Base-by-base conservation (phyloP, 331 rosid genomes). In the Dryas integrifolia region DNA sequence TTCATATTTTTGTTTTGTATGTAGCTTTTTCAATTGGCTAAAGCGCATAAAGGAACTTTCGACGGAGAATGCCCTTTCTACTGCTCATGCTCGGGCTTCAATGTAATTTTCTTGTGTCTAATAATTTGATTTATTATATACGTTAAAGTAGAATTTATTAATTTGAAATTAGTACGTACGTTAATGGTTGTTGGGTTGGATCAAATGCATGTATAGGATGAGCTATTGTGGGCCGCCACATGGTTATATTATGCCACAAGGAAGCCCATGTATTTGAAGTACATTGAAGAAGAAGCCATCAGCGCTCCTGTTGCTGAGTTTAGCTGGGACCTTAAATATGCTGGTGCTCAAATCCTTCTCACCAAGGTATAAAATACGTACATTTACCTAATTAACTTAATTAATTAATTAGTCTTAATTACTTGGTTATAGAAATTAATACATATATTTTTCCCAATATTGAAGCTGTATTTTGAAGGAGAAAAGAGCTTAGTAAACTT, bases 1-100 rank as follows among this genome's bases (percentile, higher is more conserved):
- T 24, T 6, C 5, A 2, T 41, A 7, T 60, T 5, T 24, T 35
- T 24, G 18, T 51, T 11, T 9, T 2, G n/a, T 61, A 56, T 51
- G 64, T 45, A 94, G 98, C 92, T 91, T 78, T 95, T 85, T 63
- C 15, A 75, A 3, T 6, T 91, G 4, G 92, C 98, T 14, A 88
- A 83, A 85, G 4, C 75, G 0, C 88, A 91, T n/a, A 85, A 84
- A 79, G 97, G 96, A 88, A 85, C 89, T 35, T 95, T 65, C 50
- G 97, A 95, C 53, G 98, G 98, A 85, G 97, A 88, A 73, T 95
- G 98, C 46, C 98, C 97, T 47, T 95, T 95, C 88, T 91, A 95
- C 75, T 95, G 98, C 89, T 95, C 98, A 10, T 89, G 24, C 76
- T 91, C 98, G 0, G 98, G 98, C 80, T 95, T 53, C 26, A 81